These are phyloP conservation scores for Eutypa lata DNA, from an alignment of 2,329 filamentous ascomycete genomes.

Conservation along the genomic window DNA sequence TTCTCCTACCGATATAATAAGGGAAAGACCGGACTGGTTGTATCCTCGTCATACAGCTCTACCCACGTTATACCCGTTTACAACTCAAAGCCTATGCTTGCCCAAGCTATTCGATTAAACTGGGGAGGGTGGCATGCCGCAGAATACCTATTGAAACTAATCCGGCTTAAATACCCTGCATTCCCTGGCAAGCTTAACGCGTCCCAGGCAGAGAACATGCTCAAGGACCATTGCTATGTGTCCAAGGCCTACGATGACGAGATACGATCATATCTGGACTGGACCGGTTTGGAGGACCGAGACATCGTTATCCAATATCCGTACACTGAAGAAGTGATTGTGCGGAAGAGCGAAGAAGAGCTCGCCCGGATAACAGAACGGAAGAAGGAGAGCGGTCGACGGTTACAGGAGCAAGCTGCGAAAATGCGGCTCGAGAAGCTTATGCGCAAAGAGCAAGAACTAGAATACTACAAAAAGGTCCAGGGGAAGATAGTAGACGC, in stretches of 20 bases:
- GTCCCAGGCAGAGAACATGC: slow-evolving; percentile 82
- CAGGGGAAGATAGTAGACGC: slow-evolving; percentile 68
- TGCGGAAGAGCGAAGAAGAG: slow-evolving; percentile 94
- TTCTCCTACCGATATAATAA: slow-evolving; percentile 95
- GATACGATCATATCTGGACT: slow-evolving; percentile 74
- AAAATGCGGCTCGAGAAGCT: slow-evolving; percentile 96
- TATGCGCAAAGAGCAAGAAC: slow-evolving; percentile 90
- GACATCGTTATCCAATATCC: slow-evolving; percentile 90
- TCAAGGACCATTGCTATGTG: slow-evolving; percentile 86
- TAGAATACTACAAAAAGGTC: slow-evolving; percentile 89
- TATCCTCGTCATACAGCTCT: slow-evolving; percentile 89
- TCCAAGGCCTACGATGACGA: slow-evolving; percentile 81
- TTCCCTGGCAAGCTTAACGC: slow-evolving; percentile 84
- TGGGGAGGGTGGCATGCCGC: slow-evolving; percentile 91
- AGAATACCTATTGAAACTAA: slow-evolving; percentile 86
- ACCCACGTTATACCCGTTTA: slow-evolving; percentile 95
- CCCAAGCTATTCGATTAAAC: slow-evolving; percentile 83
- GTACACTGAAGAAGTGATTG: slow-evolving; percentile 83
- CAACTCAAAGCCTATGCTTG: slow-evolving; percentile 78
- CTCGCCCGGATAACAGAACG: slow-evolving; percentile 86
- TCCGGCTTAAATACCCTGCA: slow-evolving; percentile 86
- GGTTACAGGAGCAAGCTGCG: slow-evolving; percentile 91
- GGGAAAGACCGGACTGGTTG: slow-evolving; percentile 80
- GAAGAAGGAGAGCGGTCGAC: slow-evolving; percentile 87
- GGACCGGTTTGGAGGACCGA: slow-evolving; percentile 86